Conservation (phyloP, 768 basidiomycete species). For the Xerocomellus dryophilus region DNA sequence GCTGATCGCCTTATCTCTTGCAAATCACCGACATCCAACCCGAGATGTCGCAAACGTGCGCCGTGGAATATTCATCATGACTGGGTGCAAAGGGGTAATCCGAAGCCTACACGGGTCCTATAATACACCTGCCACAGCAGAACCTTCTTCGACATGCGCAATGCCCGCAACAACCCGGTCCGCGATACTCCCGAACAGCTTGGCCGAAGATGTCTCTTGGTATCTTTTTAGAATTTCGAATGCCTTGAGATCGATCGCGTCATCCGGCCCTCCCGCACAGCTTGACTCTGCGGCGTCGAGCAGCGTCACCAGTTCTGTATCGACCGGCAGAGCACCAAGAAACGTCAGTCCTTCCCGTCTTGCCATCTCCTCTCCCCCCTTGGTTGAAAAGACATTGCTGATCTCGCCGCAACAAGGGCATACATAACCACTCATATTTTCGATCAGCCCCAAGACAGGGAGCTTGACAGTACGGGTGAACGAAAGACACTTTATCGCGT, state of each 20-base stretch:
- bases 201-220: constrained; percentile 61
- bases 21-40: background rate
- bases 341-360: constrained; percentile 68
- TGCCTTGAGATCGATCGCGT: constrained; percentile 26
- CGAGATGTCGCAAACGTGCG: too few relatives aligned
- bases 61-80: background rate
- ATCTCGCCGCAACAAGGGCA: constrained; percentile 97
- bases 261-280: constrained; percentile 17
- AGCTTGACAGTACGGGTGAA: constrained; percentile 87
- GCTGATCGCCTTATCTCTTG: background rate
- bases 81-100: background rate
- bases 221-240: constrained; percentile 64
- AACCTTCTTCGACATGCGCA: constrained; percentile 11
- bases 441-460: constrained; percentile 87
- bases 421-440: constrained; percentile 98
- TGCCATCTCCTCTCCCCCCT: constrained; percentile 90
- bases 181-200: constrained; percentile 62
- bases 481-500: constrained; percentile 93
- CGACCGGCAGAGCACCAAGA: constrained; percentile 88
- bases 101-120: background rate
- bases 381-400: constrained; percentile 91
- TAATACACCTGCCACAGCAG: background rate
- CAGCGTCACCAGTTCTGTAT: constrained; percentile 83
- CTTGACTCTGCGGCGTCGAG: constrained; percentile 63
- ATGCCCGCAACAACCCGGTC: constrained; percentile 39